Base-by-base conservation (phyloP, 805 yeast genomes). In the Citeromyces nyonsensis region DNA sequence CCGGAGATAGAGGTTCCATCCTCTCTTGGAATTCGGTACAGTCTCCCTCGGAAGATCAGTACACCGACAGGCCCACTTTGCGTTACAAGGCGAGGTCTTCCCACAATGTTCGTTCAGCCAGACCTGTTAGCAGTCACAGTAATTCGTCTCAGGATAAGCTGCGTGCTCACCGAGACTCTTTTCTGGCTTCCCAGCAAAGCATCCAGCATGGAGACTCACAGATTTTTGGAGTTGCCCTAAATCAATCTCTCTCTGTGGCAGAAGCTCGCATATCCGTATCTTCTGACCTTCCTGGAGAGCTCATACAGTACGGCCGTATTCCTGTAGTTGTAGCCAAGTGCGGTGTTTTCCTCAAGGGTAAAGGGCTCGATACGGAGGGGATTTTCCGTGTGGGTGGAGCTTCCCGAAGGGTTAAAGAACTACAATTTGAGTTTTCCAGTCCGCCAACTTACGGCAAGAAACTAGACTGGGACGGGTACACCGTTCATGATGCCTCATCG, bases 261-360 rank as follows among this genome's bases (percentile, higher is more conserved):
- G 74, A 75, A 36, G 94, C 86, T 11, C 66, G 71, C 31, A 80
- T 84, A 33, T 69, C 76, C 25, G 69, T 80, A 6, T 61, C 77
- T 29, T 67, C 29, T 15, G 18, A 20, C 10, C 22, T 69, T 39
- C 63, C 66, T 44, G 71, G 72, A 39, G 76, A 74, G 18, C 69
- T 74, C 36, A 69, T 80, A 24, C 73, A 76, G 32, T 91, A 83
- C 49, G 98, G 97, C 14, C 63, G 74, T 33, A 82, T 91, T 12
- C 99, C 99, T 1, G 68, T 84, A 11, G 79, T 91, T 10, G 93
- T 91, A n/a, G 97, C 96, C 10, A 80, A 84, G 43, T 88, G 98
- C 56, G 96, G 97, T 1, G 75, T 81, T 0, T 86, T 57, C 46
- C 56, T 91, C 37, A 88, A 91, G 47, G 69, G 71, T 30, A 72